phyloP scores from a whole-genome alignment of 306 rosid species.

The Quercus gilva region DNA sequence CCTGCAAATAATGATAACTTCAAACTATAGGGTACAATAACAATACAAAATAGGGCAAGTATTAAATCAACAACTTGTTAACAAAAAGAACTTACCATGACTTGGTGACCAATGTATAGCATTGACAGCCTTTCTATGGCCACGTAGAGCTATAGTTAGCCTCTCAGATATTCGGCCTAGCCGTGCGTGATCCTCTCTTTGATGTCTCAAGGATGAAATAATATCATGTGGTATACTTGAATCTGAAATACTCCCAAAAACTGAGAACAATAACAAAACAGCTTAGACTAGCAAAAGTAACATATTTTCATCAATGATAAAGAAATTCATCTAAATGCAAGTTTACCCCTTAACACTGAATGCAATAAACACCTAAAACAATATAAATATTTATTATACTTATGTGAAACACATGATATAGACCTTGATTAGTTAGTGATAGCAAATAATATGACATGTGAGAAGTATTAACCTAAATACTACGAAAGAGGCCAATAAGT shows the following conservation, averaged over 20 bases:
- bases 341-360: neutral
- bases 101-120: slow-evolving; percentile 79
- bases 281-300: neutral
- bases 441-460: too few relatives aligned
- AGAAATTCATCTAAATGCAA: slow-evolving; percentile 1
- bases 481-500: too few relatives aligned
- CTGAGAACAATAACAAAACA: slow-evolving; percentile 27
- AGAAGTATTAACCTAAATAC: too few relatives aligned
- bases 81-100: slow-evolving; percentile 47
- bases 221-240: slow-evolving; percentile 48
- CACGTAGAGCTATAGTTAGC: slow-evolving; percentile 42
- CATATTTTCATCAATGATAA: slow-evolving; percentile 4
- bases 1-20: neutral
- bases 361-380: neutral
- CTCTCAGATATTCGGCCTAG: slow-evolving; percentile 36
- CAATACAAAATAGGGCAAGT: neutral
- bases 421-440: too few relatives aligned
- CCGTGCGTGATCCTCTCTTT: slow-evolving; percentile 33
- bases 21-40: neutral
- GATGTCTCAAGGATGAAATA: slow-evolving; percentile 50
- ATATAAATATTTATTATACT: too few relatives aligned
- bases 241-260: slow-evolving; percentile 58
- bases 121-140: slow-evolving; percentile 70
- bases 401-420: too few relatives aligned
- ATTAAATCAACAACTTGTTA: slow-evolving; percentile 10